Percentiles rank a stretch among this genome's conserved stretches.
These are phyloP conservation scores for Bathelium albidoporum DNA, from an alignment of 495 filamentous ascomycete species.

Conservation along the genomic window DNA sequence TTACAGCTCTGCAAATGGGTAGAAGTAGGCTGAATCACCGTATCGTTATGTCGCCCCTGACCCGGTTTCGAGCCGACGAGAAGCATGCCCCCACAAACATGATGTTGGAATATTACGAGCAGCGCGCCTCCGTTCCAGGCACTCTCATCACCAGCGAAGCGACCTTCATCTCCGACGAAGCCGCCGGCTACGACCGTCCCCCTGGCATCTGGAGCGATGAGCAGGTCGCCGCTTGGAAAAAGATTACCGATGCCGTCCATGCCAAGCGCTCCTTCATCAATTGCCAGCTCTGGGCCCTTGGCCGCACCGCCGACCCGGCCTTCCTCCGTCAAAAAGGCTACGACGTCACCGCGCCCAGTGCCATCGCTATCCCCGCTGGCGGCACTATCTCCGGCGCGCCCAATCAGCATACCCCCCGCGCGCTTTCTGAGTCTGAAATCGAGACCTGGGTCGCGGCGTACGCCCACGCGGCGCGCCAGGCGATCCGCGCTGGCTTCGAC, in stretches of 20 bases:
- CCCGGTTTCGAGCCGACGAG: slow-evolving; percentile 24
- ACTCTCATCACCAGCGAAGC: slow-evolving; percentile 56
- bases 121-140: slow-evolving; percentile 50
- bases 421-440: slow-evolving; percentile 49
- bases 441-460: slow-evolving; percentile 45
- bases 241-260: slow-evolving; percentile 58
- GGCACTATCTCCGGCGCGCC: slow-evolving; percentile 22
- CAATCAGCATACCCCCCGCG: slow-evolving; percentile 36
- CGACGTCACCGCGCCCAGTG: no score
- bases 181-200: slow-evolving; percentile 43
- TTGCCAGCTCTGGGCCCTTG: slow-evolving; percentile 57
- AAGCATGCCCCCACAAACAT: slow-evolving; percentile 34
- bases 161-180: slow-evolving; percentile 47
- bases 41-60: slow-evolving; percentile 19
- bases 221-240: slow-evolving; percentile 53
- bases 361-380: no score
- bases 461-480: slow-evolving; percentile 50
- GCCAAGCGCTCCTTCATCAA: slow-evolving; percentile 52
- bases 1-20: slow-evolving; percentile 18
- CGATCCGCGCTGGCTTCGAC: slow-evolving; percentile 62
- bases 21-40: slow-evolving; percentile 12
- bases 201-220: slow-evolving; percentile 54
- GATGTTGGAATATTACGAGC: slow-evolving; percentile 49
- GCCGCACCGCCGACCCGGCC: slow-evolving; percentile 42
- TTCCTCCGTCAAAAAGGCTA: slow-evolving; percentile 30